phyloP scores from a whole-genome alignment of 2,329 filamentous ascomycete species.

The Fusarium anguioides region DNA sequence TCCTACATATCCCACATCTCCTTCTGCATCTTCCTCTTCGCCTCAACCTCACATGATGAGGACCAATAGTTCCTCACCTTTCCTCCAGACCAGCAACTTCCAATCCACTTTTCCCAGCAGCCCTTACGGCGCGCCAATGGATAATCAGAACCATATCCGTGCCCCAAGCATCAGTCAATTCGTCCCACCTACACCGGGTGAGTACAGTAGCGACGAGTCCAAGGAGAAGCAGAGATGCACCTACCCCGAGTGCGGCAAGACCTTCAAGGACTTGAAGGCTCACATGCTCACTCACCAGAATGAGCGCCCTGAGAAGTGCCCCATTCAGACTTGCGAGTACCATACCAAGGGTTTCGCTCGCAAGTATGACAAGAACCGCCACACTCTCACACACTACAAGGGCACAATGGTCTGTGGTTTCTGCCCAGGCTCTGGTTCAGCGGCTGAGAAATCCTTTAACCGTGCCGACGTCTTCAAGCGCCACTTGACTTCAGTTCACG shows the following conservation, averaged over 20 bases:
- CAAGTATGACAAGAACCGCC: conserved; percentile 96
- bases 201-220: conserved; percentile 69
- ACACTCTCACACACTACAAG: conserved; percentile 95
- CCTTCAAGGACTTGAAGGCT: conserved; percentile 91
- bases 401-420: conserved; percentile 97
- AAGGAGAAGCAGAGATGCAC: conserved; percentile 81
- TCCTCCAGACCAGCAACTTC: conserved; percentile 66
- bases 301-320: conserved; percentile 93
- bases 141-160: conserved; percentile 60
- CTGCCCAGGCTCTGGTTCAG: conserved; percentile 87
- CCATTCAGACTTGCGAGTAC: conserved; percentile 91
- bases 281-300: conserved; percentile 95
- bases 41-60: conserved; percentile 61
- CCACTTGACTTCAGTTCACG: conserved; percentile 89
- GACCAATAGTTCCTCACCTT: conserved; percentile 73
- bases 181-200: conserved; percentile 70
- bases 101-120: conserved; percentile 65
- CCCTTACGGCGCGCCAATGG: conserved; percentile 62
- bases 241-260: conserved; percentile 83
- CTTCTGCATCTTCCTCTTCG: conserved; percentile 67
- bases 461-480: conserved; percentile 96
- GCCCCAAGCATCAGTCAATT: conserved; percentile 76
- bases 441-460: conserved; percentile 95
- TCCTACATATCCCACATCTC: conserved; percentile 68
- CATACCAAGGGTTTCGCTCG: conserved; percentile 91